Percentiles rank a stretch among this genome's conserved stretches.
Evolutionary conservation across 202 grass and related monocot genomes (phyloP).

Genomic region (Eragrostis tef): DNA sequence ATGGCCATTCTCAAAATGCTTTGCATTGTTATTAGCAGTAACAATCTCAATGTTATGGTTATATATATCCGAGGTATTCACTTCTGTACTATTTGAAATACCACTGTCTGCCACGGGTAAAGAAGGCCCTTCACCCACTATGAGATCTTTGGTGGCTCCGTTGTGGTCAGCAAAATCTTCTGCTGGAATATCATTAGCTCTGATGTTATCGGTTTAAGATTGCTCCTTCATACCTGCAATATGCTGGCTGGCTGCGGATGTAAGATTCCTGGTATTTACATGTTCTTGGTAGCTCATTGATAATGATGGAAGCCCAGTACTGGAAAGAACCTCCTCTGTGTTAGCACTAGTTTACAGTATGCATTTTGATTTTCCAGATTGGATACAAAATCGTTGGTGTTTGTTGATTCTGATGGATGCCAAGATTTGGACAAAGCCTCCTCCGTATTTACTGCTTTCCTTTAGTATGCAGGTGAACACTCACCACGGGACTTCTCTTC

Average conservation of each 20-base stretch:
- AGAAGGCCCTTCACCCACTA: background rate
- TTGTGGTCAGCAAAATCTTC: background rate
- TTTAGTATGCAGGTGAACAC: background rate
- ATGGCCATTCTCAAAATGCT: slow-evolving; percentile 17
- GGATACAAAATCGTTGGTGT: background rate
- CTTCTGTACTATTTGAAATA: background rate
- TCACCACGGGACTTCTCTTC: background rate
- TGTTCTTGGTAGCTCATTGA: background rate
- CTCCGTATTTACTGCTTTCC: background rate
- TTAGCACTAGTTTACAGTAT: background rate
- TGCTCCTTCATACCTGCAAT: background rate
- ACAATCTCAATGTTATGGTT: background rate
- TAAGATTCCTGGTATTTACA: background rate
- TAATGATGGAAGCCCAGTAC: background rate
- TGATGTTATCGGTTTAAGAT: background rate
- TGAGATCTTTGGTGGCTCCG: background rate
- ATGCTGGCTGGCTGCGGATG: background rate
- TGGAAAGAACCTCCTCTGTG: background rate
- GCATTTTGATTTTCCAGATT: background rate
- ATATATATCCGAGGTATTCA: background rate
- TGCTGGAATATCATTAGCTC: slow-evolving; percentile 3
- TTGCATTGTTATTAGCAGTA: background rate
- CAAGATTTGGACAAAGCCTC: background rate
- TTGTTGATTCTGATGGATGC: background rate
- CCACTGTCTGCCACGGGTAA: no score